Evolutionary conservation across 768 basidiomycete genomes (phyloP), one percentile per base, ranked within the genome.

Genomic region (Cystoderma amianthinum): DNA sequence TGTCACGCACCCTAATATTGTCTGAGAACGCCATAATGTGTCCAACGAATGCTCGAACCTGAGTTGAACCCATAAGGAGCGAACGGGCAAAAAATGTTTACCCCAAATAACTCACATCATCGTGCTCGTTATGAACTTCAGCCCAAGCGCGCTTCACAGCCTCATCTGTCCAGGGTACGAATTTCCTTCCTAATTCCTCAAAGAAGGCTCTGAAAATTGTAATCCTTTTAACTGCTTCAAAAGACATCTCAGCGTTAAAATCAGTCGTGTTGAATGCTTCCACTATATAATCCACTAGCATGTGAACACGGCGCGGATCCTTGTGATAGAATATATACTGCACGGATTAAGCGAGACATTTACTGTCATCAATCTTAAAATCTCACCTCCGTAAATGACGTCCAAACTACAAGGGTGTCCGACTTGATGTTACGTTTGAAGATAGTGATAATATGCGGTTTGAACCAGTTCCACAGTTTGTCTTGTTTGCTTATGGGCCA

Each of bases 221-320:
- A 5, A 84, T 64, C 16, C 79, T 65, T 50, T 89, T 86, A 30
- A 82, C 68, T 5, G 80, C 78, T 52, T 90, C 86, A 55, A 91
- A 87, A 4, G 91, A 83, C 28, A 87, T 80, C 54, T 91, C 88
- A 15, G 78, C 72, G 48, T 85, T 80, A 61, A 82, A 91, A 52
- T 96, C 91, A 25, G 83, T 68, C 7, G 66, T 63, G 4, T 72
- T 59, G 53, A 85, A 85, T 21, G 79, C 68, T 16, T 73, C 61
- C 32, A 89, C 60, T 24, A 93, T 60, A 53, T 78, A 82, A 52
- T 91, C 80, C 12, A 93, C 74, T 13, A 96, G 62, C 0, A 85
- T 84, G 49, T 87, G 84, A 22, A 87, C 67, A 23, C 92, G 72
- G 19, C 92, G 80, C 17, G 92, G 90, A 58, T 96, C 93, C 48